phyloP scores from a whole-genome alignment of 2,329 filamentous ascomycete genomes.

The Paecilomyces sp. region DNA sequence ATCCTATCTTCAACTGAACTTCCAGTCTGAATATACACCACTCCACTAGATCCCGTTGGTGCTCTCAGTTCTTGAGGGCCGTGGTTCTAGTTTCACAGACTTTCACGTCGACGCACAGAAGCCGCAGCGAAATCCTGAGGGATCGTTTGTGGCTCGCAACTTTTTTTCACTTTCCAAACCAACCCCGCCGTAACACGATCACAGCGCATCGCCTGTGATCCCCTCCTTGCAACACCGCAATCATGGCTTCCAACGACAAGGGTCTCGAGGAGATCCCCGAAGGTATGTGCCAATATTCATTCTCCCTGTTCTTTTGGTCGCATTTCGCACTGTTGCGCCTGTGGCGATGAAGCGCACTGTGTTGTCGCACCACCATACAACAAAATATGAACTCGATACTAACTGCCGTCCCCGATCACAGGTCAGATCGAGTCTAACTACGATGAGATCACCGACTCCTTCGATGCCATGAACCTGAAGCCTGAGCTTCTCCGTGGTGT shows the following conservation, averaged over 20 bases:
- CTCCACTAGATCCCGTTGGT: slow-evolving; percentile 21
- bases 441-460: slow-evolving; percentile 98
- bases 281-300: slow-evolving; percentile 54
- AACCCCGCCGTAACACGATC: slow-evolving; percentile 47
- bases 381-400: background rate
- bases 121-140: slow-evolving; percentile 20
- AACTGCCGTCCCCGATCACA: slow-evolving; percentile 31
- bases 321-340: slow-evolving; percentile 1
- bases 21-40: slow-evolving; percentile 10
- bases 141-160: slow-evolving; percentile 25
- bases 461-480: slow-evolving; percentile 97
- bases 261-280: slow-evolving; percentile 97
- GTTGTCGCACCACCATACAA: background rate
- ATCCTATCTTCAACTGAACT: slow-evolving; percentile 12
- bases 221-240: slow-evolving; percentile 56
- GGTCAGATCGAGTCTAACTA: slow-evolving; percentile 99
- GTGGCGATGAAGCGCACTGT: background rate
- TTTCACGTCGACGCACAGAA: slow-evolving; percentile 13
- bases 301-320: slow-evolving; percentile 4
- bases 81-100: slow-evolving; percentile 24
- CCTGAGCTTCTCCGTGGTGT: slow-evolving; percentile 95
- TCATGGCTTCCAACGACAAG: slow-evolving; percentile 91
- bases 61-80: slow-evolving; percentile 26
- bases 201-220: slow-evolving; percentile 71
- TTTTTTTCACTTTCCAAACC: slow-evolving; percentile 10